phyloP scores from a whole-genome alignment of 2,329 filamentous ascomycete genomes.

The Lachnellula occidentalis region DNA sequence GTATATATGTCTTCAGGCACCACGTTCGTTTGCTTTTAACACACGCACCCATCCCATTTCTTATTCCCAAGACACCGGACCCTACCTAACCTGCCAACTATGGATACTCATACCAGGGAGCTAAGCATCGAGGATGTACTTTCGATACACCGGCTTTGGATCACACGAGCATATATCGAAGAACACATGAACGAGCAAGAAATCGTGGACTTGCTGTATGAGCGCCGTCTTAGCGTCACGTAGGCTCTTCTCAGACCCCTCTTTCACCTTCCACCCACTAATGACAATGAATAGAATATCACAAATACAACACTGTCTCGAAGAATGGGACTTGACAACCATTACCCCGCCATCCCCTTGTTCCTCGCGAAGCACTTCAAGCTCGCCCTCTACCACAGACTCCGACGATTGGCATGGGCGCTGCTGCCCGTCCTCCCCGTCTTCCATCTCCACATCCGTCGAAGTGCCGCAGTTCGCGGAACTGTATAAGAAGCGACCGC shows the following conservation, averaged over 20 bases:
- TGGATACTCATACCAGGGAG: constrained; percentile 18
- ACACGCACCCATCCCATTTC: background rate
- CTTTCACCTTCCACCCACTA: background rate
- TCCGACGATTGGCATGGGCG: constrained; percentile 7
- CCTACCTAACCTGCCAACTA: background rate
- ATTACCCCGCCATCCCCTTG: constrained; percentile 1
- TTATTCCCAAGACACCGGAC: too few species aligned
- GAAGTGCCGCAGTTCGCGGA: constrained; percentile 8
- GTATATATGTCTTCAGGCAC: background rate
- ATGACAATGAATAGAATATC: constrained; percentile 10
- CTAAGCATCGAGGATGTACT: constrained; percentile 22
- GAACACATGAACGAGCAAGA: constrained; percentile 18
- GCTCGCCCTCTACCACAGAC: background rate
- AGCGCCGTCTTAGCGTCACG: constrained; percentile 16
- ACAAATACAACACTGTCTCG: constrained; percentile 19
- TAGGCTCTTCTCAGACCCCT: constrained; percentile 1
- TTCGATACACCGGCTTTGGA: constrained; percentile 16
- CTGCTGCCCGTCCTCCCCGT: constrained; percentile 3
- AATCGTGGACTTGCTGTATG: constrained; percentile 17
- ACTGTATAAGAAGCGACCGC: constrained; percentile 12
- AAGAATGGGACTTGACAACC: constrained; percentile 13
- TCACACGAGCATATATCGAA: constrained; percentile 19
- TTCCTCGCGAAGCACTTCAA: constrained; percentile 1
- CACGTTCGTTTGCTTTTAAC: background rate
- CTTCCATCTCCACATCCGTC: constrained; percentile 7